Conservation (phyloP, 108 stramenopile species). For the Nitzschia sp. region DNA sequence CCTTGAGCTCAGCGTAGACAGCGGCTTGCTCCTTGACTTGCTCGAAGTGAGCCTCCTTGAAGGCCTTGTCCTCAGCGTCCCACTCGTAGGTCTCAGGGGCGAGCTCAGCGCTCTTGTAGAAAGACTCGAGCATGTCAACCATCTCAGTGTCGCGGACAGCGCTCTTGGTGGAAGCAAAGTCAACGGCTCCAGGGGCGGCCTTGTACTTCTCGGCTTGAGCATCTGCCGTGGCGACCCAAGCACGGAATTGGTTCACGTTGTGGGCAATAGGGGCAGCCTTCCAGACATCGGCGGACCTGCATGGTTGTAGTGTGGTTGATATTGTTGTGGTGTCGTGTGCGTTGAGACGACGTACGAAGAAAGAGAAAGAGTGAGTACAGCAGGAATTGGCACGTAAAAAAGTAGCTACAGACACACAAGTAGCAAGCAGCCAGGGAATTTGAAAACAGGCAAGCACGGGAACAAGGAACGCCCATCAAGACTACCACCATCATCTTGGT, state of each 20-base stretch:
- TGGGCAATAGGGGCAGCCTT: slow-evolving; percentile 73
- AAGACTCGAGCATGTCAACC: slow-evolving; percentile 66
- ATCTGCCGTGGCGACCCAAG: slow-evolving; percentile 81
- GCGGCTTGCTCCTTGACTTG: slow-evolving; percentile 67
- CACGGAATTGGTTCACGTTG: slow-evolving; percentile 70
- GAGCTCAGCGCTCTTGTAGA: slow-evolving; percentile 64
- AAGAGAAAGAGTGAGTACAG: too few relatives aligned
- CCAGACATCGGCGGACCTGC: slow-evolving; percentile 75
- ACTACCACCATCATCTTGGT: too few relatives aligned
- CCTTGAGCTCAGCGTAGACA: slow-evolving; percentile 43
- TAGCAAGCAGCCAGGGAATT: too few relatives aligned
- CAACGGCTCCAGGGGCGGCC: slow-evolving; percentile 74
- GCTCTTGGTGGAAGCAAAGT: slow-evolving; percentile 72
- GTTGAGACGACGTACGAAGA: too few relatives aligned
- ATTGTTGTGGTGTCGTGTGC: too few relatives aligned
- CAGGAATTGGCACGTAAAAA: too few relatives aligned
- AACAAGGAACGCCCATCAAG: too few relatives aligned
- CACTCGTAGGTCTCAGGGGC: slow-evolving; percentile 70
- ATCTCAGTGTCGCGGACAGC: slow-evolving; percentile 71
- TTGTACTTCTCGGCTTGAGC: slow-evolving; percentile 80
- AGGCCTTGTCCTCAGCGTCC: slow-evolving; percentile 65
- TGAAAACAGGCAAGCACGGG: too few relatives aligned
- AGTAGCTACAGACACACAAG: too few relatives aligned
- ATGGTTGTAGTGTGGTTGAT: too few relatives aligned
- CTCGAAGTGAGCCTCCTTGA: slow-evolving; percentile 67